Evolutionary conservation across 176 grass and related monocot species (phyloP), one percentile per base, ranked within the genome.

Genomic region (Miscanthus lutarioriparius): DNA sequence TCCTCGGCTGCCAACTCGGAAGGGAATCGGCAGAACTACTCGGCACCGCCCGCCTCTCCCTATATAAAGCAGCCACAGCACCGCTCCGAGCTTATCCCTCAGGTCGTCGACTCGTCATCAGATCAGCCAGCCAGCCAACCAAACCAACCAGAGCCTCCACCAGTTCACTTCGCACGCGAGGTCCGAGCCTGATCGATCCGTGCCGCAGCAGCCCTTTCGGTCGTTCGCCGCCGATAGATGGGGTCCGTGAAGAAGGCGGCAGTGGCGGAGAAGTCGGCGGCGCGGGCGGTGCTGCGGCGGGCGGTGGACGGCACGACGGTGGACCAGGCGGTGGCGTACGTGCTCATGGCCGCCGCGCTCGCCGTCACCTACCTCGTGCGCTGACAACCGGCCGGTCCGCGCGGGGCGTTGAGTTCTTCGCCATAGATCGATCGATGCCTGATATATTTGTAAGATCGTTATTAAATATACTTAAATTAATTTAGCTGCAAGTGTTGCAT

Each of bases 301-400:
- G 11, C 3, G 15, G 75, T 72, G 59, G 70, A 82, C 48, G 71
- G 71, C 17, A 25, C 5, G 72, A 26, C 14, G 26, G 73, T 88
- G 22, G 86, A 88, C 74, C 74, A 88, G 86, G 86, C 66, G 49
- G 74, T 88, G 53, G 86, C 86, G 11, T 88, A 26, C 74, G 59
- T 62, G 30, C 86, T 88, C 74, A 78, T 88, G 86, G 73, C 35
- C 80, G 86, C 86, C 53, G 86, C 86, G 54, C 80, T 88, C 65
- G 74, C 58, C 66, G 80, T 88, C 80, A 88, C 86, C 66, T 88
- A 88, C 66, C 80, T 88, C 53, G 53, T 88, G 7, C 86, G 83
- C 14, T 88, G 51, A 53, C 3, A 9, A 43, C 0, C 40, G 5
- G 10, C 10, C 40, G 10, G 40, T 43, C 40, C 40, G 6, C 37